Evolutionary conservation across 257 asterid species (phyloP).

Genomic region (Ehretia macrophylla): DNA sequence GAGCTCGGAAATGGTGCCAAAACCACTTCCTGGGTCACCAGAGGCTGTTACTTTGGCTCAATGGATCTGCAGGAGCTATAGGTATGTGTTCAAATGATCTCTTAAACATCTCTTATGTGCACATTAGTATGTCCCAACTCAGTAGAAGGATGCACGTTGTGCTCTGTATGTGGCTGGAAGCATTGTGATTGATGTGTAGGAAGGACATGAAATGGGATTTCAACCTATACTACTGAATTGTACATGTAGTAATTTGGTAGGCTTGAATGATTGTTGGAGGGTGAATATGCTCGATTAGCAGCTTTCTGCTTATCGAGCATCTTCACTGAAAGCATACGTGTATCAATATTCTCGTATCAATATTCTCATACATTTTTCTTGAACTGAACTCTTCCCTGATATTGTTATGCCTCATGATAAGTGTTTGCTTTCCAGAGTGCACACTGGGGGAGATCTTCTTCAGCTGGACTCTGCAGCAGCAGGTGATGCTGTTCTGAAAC

Average conservation of each 20-base stretch:
- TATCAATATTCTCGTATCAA: too few relatives aligned
- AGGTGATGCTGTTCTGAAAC: constrained; percentile 70
- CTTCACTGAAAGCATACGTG: too few relatives aligned
- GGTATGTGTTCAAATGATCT: constrained; percentile 29
- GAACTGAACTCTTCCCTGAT: not conserved
- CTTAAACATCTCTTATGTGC: not conserved
- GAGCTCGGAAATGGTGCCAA: constrained; percentile 53
- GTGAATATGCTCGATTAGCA: too few relatives aligned
- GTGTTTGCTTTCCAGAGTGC: constrained; percentile 43
- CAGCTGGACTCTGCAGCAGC: constrained; percentile 40
- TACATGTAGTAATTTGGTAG: too few relatives aligned
- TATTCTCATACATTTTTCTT: too few relatives aligned
- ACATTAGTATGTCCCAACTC: too few relatives aligned
- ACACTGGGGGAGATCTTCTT: constrained; percentile 74
- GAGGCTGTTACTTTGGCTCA: constrained; percentile 72
- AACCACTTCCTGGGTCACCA: constrained; percentile 64
- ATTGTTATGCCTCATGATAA: not conserved
- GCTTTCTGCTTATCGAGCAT: too few relatives aligned
- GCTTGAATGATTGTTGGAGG: too few relatives aligned
- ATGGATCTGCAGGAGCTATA: constrained; percentile 82
- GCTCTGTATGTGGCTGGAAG: too few relatives aligned
- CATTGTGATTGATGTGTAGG: not conserved
- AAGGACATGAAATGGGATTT: not conserved
- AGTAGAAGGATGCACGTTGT: too few relatives aligned
- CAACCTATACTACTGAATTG: too few relatives aligned